Percentiles rank a stretch among this genome's conserved stretches.
phyloP scores from a whole-genome alignment of 257 asterid species.

The Nicotiana tomentosiformis region DNA sequence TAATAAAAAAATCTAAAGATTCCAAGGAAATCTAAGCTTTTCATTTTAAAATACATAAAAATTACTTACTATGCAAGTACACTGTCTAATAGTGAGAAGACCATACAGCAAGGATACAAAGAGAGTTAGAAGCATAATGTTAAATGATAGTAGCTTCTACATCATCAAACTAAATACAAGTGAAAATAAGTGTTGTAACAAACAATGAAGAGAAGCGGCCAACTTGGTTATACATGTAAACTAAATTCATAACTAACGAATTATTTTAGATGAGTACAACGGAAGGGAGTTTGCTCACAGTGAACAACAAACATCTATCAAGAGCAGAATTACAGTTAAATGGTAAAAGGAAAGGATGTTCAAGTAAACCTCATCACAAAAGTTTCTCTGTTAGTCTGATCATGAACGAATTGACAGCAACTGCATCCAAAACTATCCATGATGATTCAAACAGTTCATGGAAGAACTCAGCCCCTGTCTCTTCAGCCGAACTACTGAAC shows the following conservation, averaged over 20 bases:
- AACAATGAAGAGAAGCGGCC: background rate
- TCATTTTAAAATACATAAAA: background rate
- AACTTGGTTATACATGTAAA: background rate
- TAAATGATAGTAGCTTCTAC: background rate
- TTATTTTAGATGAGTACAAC: background rate
- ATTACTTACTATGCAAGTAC: background rate
- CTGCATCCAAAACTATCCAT: conserved; percentile 86
- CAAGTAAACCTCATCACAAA: conserved; percentile 28
- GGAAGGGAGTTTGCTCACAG: conserved; percentile 9
- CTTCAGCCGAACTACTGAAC: conserved; percentile 86
- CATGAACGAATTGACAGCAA: conserved; percentile 88
- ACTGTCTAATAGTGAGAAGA: background rate
- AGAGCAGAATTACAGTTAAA: conserved; percentile 25
- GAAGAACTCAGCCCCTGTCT: conserved; percentile 84
- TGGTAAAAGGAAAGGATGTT: conserved; percentile 13
- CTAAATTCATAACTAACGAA: background rate
- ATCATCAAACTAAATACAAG: background rate
- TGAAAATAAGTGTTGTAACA: background rate
- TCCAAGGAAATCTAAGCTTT: background rate
- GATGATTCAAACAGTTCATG: conserved; percentile 98
- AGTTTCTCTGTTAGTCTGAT: conserved; percentile 87
- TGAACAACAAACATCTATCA: conserved; percentile 23
- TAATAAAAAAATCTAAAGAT: no score
- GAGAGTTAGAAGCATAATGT: background rate
- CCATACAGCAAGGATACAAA: background rate